Evolutionary conservation across 179 eudicot genomes (phyloP), one percentile per base, ranked within the genome.

Genomic region (Beta corolliflora): DNA sequence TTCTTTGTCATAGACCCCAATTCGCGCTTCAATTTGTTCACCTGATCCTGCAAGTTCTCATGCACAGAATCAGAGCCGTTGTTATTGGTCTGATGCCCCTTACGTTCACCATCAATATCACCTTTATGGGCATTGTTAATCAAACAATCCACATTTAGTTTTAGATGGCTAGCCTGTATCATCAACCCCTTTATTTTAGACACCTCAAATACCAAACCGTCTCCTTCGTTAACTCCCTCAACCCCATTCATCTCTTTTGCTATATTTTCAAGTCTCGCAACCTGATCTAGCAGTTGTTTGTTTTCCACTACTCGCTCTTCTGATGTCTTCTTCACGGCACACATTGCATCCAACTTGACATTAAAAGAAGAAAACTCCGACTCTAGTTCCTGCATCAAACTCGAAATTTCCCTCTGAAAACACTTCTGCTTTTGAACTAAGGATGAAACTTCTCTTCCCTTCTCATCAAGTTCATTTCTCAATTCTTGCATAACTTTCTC

Each of bases 11-110:
- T 36, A 12, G 52, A 48, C 74, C 80, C 82, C 71, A 85, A 21
- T 25, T 86, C 92, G 6, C 69, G 75, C 78, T 86, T 81, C 87
- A 88, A 65, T 81, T 77, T 77, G 81, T 84, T 84, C n/a, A 84
- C 81, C 61, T 84, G 86, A 77, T 80, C 81, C 8, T 50, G 36
- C 50, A 84, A 71, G 61, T 84, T 81, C 63, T 84, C 81, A 60
- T 83, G 83, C 75, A 77, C 52, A 15, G 58, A 7, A 48, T 48
- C 56, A 45, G 29, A 45, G 13, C 63, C 76, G 7, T n/a, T 64
- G 10, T 54, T 50, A n/a, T 71, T 63, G 25, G 59, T 77, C 56
- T 71, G 81, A 29, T 3, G 1, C n/a, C 4, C 52, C 50, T 75
- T 54, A 13, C 54, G 19, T 54, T 77, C 52, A 71, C 84, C 45